phyloP scores from a whole-genome alignment of 2,329 filamentous ascomycete genomes.

The Penicillium sp. region DNA sequence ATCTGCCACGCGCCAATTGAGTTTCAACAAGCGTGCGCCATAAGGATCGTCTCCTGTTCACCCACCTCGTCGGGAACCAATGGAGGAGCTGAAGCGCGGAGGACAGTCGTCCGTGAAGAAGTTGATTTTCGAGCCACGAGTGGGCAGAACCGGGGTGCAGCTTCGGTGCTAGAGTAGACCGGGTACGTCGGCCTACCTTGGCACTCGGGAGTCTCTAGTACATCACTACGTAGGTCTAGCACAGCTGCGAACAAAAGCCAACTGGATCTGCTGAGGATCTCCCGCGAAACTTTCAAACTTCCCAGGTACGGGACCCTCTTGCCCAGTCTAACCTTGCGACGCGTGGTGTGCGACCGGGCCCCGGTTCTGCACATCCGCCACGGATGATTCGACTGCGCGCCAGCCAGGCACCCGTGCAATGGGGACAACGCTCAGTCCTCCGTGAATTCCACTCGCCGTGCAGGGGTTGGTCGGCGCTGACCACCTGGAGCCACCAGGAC shows the following conservation, averaged over 20 bases:
- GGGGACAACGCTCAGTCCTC: slow-evolving; percentile 11
- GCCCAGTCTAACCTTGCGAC: slow-evolving; percentile 18
- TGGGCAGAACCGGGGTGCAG: neutral
- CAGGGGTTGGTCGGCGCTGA: neutral
- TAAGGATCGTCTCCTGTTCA: slow-evolving; percentile 29
- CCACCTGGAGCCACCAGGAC: neutral
- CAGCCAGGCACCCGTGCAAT: neutral
- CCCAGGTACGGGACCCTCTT: slow-evolving; percentile 26
- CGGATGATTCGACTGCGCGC: slow-evolving; percentile 12
- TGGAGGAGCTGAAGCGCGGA: slow-evolving; percentile 14
- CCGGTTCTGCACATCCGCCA: slow-evolving; percentile 13
- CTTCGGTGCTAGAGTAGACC: neutral
- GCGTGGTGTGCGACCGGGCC: slow-evolving; percentile 2
- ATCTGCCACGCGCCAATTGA: slow-evolving; percentile 32
- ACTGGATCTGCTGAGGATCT: slow-evolving; percentile 38
- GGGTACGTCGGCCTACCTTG: no score
- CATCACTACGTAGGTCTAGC: neutral
- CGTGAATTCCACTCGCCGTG: neutral
- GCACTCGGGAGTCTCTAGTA: neutral
- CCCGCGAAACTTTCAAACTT: slow-evolving; percentile 32
- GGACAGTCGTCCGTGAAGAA: slow-evolving; percentile 16
- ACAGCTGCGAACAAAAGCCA: neutral
- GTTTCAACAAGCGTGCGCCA: slow-evolving; percentile 37
- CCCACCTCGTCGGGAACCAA: slow-evolving; percentile 29
- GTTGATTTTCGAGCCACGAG: neutral